Evolutionary conservation across 73 alveolate species (phyloP).

Genomic region (Uronychia setigera): DNA sequence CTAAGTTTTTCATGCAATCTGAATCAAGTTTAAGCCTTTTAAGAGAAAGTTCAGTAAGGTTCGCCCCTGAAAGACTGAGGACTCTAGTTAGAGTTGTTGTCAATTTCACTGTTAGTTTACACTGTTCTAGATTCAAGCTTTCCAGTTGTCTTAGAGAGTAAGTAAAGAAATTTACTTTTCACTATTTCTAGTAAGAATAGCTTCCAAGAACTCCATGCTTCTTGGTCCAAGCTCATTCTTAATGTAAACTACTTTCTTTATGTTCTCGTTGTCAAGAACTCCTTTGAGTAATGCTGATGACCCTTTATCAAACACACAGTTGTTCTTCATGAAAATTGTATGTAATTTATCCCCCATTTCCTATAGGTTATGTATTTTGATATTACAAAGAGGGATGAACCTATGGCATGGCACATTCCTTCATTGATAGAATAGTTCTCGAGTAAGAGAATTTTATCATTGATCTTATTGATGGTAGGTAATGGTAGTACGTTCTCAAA

Average conservation of each 20-base stretch:
- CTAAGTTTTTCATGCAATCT: background rate
- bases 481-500: constrained; percentile 66
- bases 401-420: constrained; percentile 65
- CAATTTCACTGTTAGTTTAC: background rate
- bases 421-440: constrained; percentile 52
- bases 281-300: constrained; percentile 17
- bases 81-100: background rate
- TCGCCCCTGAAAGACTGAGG: background rate
- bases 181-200: constrained; percentile 31
- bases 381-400: constrained; percentile 15
- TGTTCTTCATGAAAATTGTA: constrained; percentile 16
- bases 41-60: background rate
- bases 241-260: constrained; percentile 14
- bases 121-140: background rate
- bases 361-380: background rate
- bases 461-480: constrained; percentile 57
- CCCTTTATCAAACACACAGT: constrained; percentile 32
- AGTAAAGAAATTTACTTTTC: background rate
- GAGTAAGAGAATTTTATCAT: constrained; percentile 38
- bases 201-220: constrained; percentile 26
- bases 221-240: constrained; percentile 34
- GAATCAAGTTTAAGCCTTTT: background rate
- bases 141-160: background rate
- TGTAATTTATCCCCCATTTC: constrained; percentile 22
- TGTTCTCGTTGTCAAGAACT: constrained; percentile 6